These are phyloP conservation scores for Suillus paluster DNA, from an alignment of 768 basidiomycete genomes.

Conservation along the genomic window DNA sequence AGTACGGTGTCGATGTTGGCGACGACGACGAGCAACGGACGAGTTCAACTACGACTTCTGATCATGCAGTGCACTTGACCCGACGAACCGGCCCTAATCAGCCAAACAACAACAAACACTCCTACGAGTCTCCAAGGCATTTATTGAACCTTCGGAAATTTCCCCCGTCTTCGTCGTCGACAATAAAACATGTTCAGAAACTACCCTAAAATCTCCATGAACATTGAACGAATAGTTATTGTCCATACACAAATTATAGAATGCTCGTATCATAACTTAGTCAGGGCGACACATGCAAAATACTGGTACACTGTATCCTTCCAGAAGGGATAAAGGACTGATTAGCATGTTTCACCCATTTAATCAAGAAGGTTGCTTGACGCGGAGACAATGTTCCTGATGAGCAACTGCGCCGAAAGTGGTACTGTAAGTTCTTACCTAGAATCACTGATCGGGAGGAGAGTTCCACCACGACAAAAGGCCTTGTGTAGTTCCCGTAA, in stretches of 20 bases:
- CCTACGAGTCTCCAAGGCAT: neutral
- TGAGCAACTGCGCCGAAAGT: neutral
- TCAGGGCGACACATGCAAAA: slow-evolving; percentile 18
- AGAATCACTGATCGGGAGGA: slow-evolving; percentile 18
- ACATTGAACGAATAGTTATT: slow-evolving; percentile 16
- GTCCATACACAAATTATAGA: slow-evolving; percentile 32
- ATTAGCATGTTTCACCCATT: slow-evolving; percentile 8
- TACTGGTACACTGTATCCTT: slow-evolving; percentile 39
- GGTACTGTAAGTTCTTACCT: neutral
- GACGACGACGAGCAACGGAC: slow-evolving; percentile 32
- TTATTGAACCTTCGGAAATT: neutral
- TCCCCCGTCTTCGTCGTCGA: neutral
- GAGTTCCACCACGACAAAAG: slow-evolving; percentile 61
- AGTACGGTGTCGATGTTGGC: slow-evolving; percentile 29
- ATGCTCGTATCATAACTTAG: slow-evolving; percentile 28
- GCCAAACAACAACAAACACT: slow-evolving; percentile 35
- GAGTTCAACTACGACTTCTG: slow-evolving; percentile 29
- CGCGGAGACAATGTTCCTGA: slow-evolving; percentile 4
- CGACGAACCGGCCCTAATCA: slow-evolving; percentile 40
- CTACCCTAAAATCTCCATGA: slow-evolving; percentile 4
- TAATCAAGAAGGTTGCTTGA: slow-evolving; percentile 8
- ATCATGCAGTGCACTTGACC: slow-evolving; percentile 17
- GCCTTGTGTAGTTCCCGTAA: slow-evolving; percentile 62
- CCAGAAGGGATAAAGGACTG: slow-evolving; percentile 9
- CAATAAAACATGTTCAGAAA: neutral